A percentile compares a stretch with the other conserved stretches of the same genome.
Conservation (phyloP, 495 filamentous ascomycete species). For the Chaetomium fimeti region DNA sequence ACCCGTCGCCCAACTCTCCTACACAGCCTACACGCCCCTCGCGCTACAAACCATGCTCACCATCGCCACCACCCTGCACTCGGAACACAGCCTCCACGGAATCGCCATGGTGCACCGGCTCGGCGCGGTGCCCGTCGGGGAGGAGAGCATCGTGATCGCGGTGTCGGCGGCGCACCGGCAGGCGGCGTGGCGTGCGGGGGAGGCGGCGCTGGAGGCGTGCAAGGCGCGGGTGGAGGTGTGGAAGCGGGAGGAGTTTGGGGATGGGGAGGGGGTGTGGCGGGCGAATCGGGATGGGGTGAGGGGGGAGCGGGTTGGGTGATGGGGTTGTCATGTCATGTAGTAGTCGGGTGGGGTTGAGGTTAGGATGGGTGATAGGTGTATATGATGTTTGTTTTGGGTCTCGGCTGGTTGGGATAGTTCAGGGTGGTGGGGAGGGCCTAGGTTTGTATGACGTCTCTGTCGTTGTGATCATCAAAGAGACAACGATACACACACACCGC, state of each 20-base stretch:
- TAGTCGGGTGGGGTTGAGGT: not conserved
- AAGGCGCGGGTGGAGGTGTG: constrained; percentile 89
- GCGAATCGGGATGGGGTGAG: constrained; percentile 76
- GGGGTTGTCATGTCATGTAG: not conserved
- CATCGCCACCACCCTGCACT: constrained; percentile 61
- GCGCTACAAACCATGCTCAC: constrained; percentile 70
- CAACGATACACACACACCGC: too few species aligned
- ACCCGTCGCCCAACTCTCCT: constrained; percentile 73
- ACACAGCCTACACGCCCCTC: constrained; percentile 75
- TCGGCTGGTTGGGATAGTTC: not conserved
- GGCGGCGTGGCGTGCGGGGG: constrained; percentile 83
- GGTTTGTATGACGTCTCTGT: too few species aligned
- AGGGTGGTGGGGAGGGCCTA: too few species aligned
- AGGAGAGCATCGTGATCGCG: constrained; percentile 90
- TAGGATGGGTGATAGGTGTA: not conserved
- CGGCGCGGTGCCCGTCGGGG: constrained; percentile 77
- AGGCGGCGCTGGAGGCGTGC: constrained; percentile 83
- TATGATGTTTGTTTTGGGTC: not conserved
- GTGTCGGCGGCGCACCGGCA: constrained; percentile 83
- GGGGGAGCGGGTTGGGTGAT: constrained; percentile 43
- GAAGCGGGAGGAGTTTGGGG: constrained; percentile 90
- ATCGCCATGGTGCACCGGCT: constrained; percentile 86
- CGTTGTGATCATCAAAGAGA: too few species aligned
- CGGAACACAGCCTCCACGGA: constrained; percentile 61
- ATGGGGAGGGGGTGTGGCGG: constrained; percentile 80